Base-by-base conservation (phyloP, 495 filamentous ascomycete genomes). In the Penicillium simplicissimum region DNA sequence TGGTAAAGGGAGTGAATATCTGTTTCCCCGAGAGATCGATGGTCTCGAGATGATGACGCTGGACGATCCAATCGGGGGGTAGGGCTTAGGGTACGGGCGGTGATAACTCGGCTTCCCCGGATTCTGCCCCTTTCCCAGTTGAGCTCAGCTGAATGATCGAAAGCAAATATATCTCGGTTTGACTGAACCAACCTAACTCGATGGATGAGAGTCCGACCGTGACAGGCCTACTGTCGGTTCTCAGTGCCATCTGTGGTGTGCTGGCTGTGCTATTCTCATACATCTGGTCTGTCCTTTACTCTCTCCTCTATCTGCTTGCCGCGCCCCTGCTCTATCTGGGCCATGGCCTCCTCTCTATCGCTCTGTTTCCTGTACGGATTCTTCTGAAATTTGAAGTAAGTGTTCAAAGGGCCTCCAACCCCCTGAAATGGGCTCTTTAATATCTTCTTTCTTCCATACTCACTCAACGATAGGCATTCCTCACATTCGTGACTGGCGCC, bases 341-440 rank as follows among this genome's bases (percentile, higher is more conserved):
- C 28, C 69, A 65, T 40, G 71, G 68, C 36, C 53, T 76, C 28
- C 60, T 82, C 40, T 68, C 71, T 55, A 42, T 71, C n/a, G 59
- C 64, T 52, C 63, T 77, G 45, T 66, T 78, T 19, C 79, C 80
- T 10, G 57, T 81, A 28, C 76, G 62, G 40, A 59, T 88, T 28
- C 67, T 90, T 1, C 73, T 74, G 23, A 86, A 79, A 69, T 80
- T 90, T 55, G 87, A 92, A 85, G 89, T 90, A 81, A 2, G 42
- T 15, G 2, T 60, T 28, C 9, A 58, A 11, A 54, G 0, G 15
- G 6, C 21, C 57, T 28, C 56, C 38, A 19, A 21, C 3, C n/a
- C 3, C n/a, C n/a, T n/a, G n/a, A n/a, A n/a, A n/a, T n/a, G n/a
- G n/a, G n/a, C n/a, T 2, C 9, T 23, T 21, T n/a, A 9, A 5